Conservation (phyloP, 768 basidiomycete genomes). For the Boletus vinaceobasis region DNA sequence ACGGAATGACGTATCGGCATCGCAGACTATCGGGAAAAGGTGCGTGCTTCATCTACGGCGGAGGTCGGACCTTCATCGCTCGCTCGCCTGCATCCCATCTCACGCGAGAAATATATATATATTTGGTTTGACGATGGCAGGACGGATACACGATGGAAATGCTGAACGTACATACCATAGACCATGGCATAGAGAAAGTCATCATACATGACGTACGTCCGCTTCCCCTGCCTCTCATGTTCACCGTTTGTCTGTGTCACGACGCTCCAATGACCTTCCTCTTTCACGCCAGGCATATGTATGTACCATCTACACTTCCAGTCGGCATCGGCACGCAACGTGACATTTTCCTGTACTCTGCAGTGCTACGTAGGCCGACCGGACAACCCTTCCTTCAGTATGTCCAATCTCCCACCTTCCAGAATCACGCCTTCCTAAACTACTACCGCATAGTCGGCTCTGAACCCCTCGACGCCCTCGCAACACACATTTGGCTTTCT, state of each 20-base stretch:
- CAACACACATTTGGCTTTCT: conserved; percentile 66
- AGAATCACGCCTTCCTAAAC: neutral
- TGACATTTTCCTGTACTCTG: neutral
- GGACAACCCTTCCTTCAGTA: conserved; percentile 87
- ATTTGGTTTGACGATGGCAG: conserved; percentile 33
- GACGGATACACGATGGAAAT: conserved; percentile 88
- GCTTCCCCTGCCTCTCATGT: neutral
- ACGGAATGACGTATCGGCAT: neutral
- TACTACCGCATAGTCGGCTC: conserved; percentile 59
- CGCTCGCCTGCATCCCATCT: neutral
- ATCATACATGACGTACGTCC: conserved; percentile 49
- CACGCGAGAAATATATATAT: neutral
- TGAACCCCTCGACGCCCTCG: conserved; percentile 68
- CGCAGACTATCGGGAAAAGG: conserved; percentile 84
- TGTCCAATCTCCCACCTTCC: conserved; percentile 10
- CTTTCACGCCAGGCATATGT: conserved; percentile 48
- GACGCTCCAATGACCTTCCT: neutral
- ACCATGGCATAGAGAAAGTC: conserved; percentile 47
- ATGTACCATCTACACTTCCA: conserved; percentile 19
- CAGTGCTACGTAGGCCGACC: conserved; percentile 86
- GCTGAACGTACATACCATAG: conserved; percentile 66
- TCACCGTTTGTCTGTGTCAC: neutral
- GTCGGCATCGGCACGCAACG: no score
- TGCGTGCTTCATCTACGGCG: conserved; percentile 18
- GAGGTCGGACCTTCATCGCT: neutral